Base-by-base conservation (phyloP, 768 basidiomycete species). In the Boletellus emodensis region DNA sequence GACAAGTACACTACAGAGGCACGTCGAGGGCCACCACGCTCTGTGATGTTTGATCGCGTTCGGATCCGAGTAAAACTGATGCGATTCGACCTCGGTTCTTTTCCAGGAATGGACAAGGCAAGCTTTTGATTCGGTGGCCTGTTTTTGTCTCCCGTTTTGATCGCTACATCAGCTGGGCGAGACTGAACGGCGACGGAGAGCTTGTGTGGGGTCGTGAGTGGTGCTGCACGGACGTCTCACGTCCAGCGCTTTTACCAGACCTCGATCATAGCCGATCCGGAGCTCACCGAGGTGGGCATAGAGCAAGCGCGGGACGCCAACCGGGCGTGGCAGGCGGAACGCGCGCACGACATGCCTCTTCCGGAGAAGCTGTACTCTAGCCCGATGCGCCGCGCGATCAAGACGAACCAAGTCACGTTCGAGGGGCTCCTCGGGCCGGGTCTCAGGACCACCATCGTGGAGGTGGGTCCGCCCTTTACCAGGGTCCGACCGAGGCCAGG, bases 181-280 rank as follows among this genome's bases (percentile, higher is more conserved):
- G 73, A 60, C 63, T 80, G 1, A 68, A 83, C 34, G 82, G 82
- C 2, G 83, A 90, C 52, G 84, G 74, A 15, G 78, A 83, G 41
- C 63, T 87, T 8, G 70, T 70, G 10, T 91, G 89, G 89, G 88
- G 88, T 14, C 88, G 85, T 85, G 57, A 63, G 85, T 77, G 17
- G 9, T 39, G 17, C 40, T 12, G 4, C 40, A 8, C 8, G 14
- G 22, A 6, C 40, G 11, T 20, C 28, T 53, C 17, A 18, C 48
- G n/a, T 54, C 35, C 17, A 18, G 44, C 8, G 36, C 38, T 32
- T 17, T 30, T 30, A 30, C 30, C 2, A 30, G 20, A 12, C 26
- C 33, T 38, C 26, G 11, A 45, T 17, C 54, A 51, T 49, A 84
- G 84, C 87, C 24, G 86, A 89, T 60, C 81, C 87, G 2, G 71